A percentile compares a stretch with the other conserved stretches of the same genome.
Conservation (phyloP, 1,284 basidiomycete species). For the Tilletia indica region DNA sequence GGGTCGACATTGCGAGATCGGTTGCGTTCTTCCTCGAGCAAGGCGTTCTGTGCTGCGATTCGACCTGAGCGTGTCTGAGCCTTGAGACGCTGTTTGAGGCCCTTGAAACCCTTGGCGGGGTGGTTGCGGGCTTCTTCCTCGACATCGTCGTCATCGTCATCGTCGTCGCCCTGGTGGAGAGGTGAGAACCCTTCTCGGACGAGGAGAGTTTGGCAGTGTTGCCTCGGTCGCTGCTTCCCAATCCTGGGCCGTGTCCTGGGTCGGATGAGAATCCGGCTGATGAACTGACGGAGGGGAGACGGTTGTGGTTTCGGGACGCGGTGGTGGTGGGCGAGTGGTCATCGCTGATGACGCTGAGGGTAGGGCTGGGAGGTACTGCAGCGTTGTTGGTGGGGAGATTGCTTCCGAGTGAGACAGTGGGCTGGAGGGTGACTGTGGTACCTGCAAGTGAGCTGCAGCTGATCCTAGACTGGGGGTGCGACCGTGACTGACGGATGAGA, state of each 20-base stretch:
- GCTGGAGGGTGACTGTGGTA: constrained; percentile 11
- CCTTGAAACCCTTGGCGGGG: constrained; percentile 15
- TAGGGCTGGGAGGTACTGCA: constrained; percentile 11
- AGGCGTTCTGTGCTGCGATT: background rate
- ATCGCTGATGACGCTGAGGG: constrained; percentile 18
- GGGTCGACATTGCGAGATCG: constrained; percentile 44
- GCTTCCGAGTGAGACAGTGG: background rate
- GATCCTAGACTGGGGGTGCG: constrained; percentile 13
- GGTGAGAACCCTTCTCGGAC: background rate
- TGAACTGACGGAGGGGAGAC: background rate
- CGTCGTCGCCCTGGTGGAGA: background rate
- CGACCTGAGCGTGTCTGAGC: constrained; percentile 8
- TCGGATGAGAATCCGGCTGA: constrained; percentile 1
- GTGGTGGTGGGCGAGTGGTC: background rate
- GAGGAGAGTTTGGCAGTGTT: background rate
- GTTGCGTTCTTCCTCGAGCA: constrained; percentile 36
- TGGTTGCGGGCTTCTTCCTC: background rate
- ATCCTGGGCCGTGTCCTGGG: background rate
- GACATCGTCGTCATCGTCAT: constrained; percentile 13
- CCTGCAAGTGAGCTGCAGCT: constrained; percentile 10
- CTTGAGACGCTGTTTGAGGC: constrained; percentile 7
- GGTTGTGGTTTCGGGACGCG: background rate
- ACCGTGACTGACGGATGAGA: constrained; percentile 16
- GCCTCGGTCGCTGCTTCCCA: background rate
- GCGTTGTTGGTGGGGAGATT: background rate